These are phyloP conservation scores for Ambrosiella cleistominuta DNA, from an alignment of 2,329 filamentous ascomycete genomes.

Conservation along the genomic window DNA sequence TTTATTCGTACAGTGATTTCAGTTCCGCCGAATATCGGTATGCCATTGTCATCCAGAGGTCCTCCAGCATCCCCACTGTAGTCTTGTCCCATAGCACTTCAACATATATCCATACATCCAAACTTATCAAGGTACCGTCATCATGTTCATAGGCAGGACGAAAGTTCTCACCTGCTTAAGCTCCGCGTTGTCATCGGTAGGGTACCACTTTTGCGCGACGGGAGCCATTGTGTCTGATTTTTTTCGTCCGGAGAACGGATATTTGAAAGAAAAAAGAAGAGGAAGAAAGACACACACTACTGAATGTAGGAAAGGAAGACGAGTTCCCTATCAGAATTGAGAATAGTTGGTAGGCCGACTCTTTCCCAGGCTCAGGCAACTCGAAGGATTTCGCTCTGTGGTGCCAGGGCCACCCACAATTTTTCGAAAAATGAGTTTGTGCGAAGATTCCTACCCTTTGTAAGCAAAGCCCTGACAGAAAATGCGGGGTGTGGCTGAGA, in stretches of 20 bases:
- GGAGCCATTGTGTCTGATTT: conserved; percentile 33
- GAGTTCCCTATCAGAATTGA: conserved; percentile 15
- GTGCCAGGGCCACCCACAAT: conserved; percentile 15
- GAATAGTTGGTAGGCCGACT: conserved; percentile 12
- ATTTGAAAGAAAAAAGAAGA: conserved; percentile 13
- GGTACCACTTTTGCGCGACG: conserved; percentile 99
- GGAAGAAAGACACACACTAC: conserved; percentile 13
- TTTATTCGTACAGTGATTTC: too few species aligned
- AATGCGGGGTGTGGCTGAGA: conserved; percentile 1
- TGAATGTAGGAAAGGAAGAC: conserved; percentile 16
- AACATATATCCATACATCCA: neutral
- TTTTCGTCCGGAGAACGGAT: conserved; percentile 16
- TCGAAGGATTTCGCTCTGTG: conserved; percentile 13
- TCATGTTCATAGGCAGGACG: conserved; percentile 15
- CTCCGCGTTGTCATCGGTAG: conserved; percentile 75
- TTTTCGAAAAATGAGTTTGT: conserved; percentile 21
- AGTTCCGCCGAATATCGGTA: too few species aligned
- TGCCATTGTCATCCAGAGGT: neutral
- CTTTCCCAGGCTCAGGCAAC: conserved; percentile 4
- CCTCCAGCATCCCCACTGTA: neutral
- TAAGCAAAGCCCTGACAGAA: conserved; percentile 21
- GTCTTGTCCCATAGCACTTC: neutral
- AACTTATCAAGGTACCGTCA: conserved; percentile 14
- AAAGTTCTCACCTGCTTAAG: conserved; percentile 75
- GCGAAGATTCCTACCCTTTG: conserved; percentile 26